Evolutionary conservation across 176 grass and related monocot genomes (phyloP).

Genomic region (Paspalum notatum): DNA sequence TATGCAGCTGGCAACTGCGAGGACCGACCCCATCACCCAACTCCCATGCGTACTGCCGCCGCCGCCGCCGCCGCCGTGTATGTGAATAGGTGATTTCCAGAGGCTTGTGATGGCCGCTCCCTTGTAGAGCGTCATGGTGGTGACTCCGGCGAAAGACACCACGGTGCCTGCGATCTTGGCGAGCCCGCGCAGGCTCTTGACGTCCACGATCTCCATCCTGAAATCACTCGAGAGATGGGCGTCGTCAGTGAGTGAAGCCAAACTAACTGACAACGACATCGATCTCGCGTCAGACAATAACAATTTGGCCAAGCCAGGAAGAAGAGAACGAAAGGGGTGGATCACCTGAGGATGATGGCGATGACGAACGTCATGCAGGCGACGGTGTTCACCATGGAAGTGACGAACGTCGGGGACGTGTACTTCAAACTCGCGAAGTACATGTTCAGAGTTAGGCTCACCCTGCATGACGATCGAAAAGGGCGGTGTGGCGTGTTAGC

Average conservation of each 20-base stretch:
- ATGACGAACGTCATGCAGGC: slow-evolving; percentile 85
- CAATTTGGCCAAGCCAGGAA: not conserved
- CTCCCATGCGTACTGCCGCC: slow-evolving; percentile 38
- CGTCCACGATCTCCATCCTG: slow-evolving; percentile 81
- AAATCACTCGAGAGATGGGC: not conserved
- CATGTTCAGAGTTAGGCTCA: slow-evolving; percentile 92
- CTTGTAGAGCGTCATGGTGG: slow-evolving; percentile 92
- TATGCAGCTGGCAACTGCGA: slow-evolving; percentile 77
- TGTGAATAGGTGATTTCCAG: slow-evolving; percentile 58
- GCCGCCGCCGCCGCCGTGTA: slow-evolving; percentile 27
- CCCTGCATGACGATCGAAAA: slow-evolving; percentile 49
- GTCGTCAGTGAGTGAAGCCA: not conserved
- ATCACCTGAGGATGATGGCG: slow-evolving; percentile 67
- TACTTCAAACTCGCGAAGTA: slow-evolving; percentile 87
- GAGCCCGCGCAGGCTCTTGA: slow-evolving; percentile 55
- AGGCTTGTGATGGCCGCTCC: slow-evolving; percentile 52
- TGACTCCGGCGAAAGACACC: slow-evolving; percentile 76
- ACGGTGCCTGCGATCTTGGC: slow-evolving; percentile 72
- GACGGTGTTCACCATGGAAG: slow-evolving; percentile 73
- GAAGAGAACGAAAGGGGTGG: no score
- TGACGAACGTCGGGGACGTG: slow-evolving; percentile 85
- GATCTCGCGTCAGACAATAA: not conserved
- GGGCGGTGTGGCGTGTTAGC: not conserved
- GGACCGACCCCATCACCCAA: slow-evolving; percentile 73
- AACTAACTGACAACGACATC: not conserved